These are phyloP conservation scores for Typha latifolia DNA, from an alignment of 176 grass and related monocot species.

Conservation along the genomic window DNA sequence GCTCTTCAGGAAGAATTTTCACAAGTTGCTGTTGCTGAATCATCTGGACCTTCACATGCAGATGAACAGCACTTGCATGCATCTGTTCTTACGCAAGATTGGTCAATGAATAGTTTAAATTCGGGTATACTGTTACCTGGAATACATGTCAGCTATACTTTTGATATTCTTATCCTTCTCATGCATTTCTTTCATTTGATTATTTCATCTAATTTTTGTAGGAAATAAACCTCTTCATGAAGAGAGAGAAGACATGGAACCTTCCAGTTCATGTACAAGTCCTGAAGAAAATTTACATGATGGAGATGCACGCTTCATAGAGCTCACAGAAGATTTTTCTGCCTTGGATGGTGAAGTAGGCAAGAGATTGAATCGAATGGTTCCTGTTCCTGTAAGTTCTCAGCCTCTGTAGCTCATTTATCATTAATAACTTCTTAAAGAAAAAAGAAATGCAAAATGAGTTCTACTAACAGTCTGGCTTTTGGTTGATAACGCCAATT, in stretches of 20 bases:
- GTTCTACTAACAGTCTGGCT: neutral
- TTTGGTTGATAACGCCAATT: too few relatives aligned
- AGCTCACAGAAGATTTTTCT: constrained; percentile 41
- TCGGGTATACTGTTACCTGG: constrained; percentile 8
- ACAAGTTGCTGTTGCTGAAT: constrained; percentile 45
- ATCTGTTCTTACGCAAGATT: constrained; percentile 57
- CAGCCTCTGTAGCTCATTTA: neutral
- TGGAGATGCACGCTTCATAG: constrained; percentile 3
- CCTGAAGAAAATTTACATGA: constrained; percentile 22
- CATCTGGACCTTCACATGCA: constrained; percentile 7
- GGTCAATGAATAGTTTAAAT: constrained; percentile 21
- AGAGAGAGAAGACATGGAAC: constrained; percentile 20
- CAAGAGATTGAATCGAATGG: constrained; percentile 67
- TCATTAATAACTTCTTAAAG: neutral
- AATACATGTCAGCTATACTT: neutral
- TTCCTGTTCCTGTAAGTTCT: constrained; percentile 65
- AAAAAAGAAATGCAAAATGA: too few relatives aligned
- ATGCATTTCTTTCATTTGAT: neutral
- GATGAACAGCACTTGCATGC: constrained; percentile 23
- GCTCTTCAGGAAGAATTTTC: constrained; percentile 63
- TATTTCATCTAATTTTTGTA: neutral
- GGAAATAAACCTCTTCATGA: constrained; percentile 1
- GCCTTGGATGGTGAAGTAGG: constrained; percentile 61
- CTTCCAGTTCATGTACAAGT: constrained; percentile 21
- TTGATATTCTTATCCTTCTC: neutral